Conservation (phyloP, 768 basidiomycete species). For the Russula foetens region DNA sequence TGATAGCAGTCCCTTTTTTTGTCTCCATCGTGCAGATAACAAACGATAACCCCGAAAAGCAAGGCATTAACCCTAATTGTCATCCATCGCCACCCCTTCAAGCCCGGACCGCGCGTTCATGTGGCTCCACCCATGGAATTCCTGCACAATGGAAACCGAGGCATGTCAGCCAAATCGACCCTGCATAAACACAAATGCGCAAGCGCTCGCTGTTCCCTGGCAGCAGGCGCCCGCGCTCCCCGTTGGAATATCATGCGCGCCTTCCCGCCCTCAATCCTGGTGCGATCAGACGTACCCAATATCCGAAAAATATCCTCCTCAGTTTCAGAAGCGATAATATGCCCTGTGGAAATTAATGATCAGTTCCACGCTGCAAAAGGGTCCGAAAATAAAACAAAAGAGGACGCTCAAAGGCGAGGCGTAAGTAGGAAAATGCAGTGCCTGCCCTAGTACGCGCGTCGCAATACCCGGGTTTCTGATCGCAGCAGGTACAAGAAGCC, state of each 20-base stretch:
- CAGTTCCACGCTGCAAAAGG: background rate
- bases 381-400: background rate
- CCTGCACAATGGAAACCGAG: conserved; percentile 25
- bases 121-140: conserved; percentile 79
- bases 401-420: background rate
- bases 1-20: conserved; percentile 1
- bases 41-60: background rate
- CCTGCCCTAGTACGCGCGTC: conserved; percentile 3
- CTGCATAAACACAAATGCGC: background rate
- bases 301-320: conserved; percentile 82
- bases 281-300: conserved; percentile 35
- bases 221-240: conserved; percentile 1
- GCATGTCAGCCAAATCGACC: conserved; percentile 1
- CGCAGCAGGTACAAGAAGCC: conserved; percentile 16
- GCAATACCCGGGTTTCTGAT: conserved; percentile 13
- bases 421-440: background rate
- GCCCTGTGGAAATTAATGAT: conserved; percentile 34
- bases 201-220: background rate
- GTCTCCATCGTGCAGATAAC: background rate
- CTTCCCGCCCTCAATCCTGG: background rate
- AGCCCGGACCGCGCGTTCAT: conserved; percentile 49
- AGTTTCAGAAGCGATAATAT: conserved; percentile 68
- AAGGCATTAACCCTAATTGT: background rate
- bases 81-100: background rate
- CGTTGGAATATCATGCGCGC: background rate